phyloP scores from a whole-genome alignment of 345 rosid genomes.

The Hirschfeldia incana region DNA sequence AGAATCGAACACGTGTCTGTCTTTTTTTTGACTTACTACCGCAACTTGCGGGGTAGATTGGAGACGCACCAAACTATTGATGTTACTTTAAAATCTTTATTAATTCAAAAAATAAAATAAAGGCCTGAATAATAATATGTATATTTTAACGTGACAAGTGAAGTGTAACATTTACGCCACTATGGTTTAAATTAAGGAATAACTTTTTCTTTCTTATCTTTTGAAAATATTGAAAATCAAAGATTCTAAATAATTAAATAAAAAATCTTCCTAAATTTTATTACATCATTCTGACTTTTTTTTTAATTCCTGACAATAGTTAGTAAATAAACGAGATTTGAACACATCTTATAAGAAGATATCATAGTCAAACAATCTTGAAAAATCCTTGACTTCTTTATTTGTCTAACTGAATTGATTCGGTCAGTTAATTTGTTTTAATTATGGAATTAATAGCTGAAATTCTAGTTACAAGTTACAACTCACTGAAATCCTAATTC shows the following conservation, averaged over 20 bases:
- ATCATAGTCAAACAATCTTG: slow-evolving; percentile 12
- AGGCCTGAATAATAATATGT: neutral
- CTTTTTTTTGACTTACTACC: slow-evolving; percentile 17
- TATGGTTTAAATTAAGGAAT: slow-evolving; percentile 7
- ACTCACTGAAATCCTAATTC: neutral
- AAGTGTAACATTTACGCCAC: slow-evolving; percentile 36
- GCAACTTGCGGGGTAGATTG: slow-evolving; percentile 41
- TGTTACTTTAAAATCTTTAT: slow-evolving; percentile 24
- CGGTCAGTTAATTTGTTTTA: neutral
- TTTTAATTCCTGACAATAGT: neutral
- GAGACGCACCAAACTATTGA: slow-evolving; percentile 32
- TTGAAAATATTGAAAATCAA: neutral
- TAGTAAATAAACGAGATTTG: slow-evolving; percentile 12
- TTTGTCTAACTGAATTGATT: slow-evolving; percentile 5
- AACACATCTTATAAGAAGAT: neutral
- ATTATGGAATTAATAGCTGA: neutral
- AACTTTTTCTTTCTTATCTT: neutral
- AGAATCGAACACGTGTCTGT: neutral
- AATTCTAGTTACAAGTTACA: neutral
- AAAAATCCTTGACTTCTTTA: slow-evolving; percentile 1
- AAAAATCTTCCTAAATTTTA: neutral
- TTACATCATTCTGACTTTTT: neutral
- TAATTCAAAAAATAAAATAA: neutral
- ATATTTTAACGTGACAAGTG: slow-evolving; percentile 12
- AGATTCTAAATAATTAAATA: slow-evolving; percentile 10